These are phyloP conservation scores for Teratosphaeria nubilosa DNA, from an alignment of 2,329 filamentous ascomycete species.

Conservation along the genomic window DNA sequence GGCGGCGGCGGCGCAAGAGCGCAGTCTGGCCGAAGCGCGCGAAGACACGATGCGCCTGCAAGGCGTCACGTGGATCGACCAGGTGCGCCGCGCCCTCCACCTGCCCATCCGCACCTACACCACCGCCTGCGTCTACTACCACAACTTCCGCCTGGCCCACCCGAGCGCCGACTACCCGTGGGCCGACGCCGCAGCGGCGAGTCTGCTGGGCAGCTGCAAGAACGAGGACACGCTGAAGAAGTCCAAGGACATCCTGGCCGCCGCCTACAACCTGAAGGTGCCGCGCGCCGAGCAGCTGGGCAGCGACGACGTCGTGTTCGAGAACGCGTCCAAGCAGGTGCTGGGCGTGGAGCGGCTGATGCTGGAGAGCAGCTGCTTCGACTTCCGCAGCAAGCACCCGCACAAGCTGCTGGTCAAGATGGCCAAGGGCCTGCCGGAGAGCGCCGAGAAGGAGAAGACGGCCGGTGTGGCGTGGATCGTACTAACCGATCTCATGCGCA, in stretches of 20 bases:
- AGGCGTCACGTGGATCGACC: conserved; percentile 82
- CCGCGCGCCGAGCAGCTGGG: conserved; percentile 51
- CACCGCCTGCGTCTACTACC: conserved; percentile 84
- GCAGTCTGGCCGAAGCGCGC: conserved; percentile 40
- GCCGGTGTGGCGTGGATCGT: conserved; percentile 56
- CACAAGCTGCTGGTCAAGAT: not conserved
- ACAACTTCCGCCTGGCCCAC: conserved; percentile 82
- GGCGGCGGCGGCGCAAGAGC: conserved; percentile 50
- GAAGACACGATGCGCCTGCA: conserved; percentile 75
- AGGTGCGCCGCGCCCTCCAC: conserved; percentile 65
- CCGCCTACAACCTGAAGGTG: conserved; percentile 74
- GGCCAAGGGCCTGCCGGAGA: not conserved
- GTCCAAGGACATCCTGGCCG: conserved; percentile 82
- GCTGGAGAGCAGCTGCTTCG: conserved; percentile 85
- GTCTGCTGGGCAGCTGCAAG: conserved; percentile 89
- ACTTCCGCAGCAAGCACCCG: conserved; percentile 72
- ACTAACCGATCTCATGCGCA: conserved; percentile 42
- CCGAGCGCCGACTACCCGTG: conserved; percentile 71
- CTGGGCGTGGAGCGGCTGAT: conserved; percentile 87
- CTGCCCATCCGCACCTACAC: conserved; percentile 89
- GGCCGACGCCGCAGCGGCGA: conserved; percentile 78
- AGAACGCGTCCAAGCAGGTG: conserved; percentile 65
- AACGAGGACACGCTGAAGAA: conserved; percentile 98
- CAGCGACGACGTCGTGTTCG: conserved; percentile 77
- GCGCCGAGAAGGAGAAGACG: conserved; percentile 11